Evolutionary conservation across 345 rosid genomes (phyloP).

Genomic region (Trapa bicornis): DNA sequence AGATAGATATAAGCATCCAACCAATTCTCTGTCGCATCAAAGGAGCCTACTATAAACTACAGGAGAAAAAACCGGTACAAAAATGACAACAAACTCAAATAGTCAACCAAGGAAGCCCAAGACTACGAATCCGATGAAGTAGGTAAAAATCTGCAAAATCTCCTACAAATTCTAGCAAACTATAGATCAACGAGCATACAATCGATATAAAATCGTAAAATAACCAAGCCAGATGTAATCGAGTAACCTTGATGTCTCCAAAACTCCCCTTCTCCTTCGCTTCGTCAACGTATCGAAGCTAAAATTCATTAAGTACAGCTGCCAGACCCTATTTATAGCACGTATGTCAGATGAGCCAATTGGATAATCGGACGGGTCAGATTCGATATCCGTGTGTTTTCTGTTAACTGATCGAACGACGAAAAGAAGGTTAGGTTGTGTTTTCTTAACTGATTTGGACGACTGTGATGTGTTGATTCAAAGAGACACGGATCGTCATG

Average conservation of each 20-base stretch:
- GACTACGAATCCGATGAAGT: too few species aligned
- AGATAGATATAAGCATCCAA: too few species aligned
- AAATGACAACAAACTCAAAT: too few species aligned
- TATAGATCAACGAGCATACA: too few species aligned
- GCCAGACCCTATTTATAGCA: slow-evolving; percentile 9
- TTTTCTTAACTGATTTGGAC: slow-evolving; percentile 24
- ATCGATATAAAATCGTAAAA: too few species aligned
- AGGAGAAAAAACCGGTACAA: too few species aligned
- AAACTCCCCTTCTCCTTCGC: neutral
- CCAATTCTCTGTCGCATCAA: too few species aligned
- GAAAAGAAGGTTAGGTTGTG: slow-evolving; percentile 26
- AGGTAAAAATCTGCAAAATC: too few species aligned
- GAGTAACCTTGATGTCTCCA: slow-evolving; percentile 14
- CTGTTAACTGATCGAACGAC: slow-evolving; percentile 31
- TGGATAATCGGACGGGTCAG: slow-evolving; percentile 23
- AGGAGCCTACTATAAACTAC: too few species aligned
- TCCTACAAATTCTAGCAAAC: too few species aligned
- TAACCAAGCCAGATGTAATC: neutral
- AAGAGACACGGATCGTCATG: slow-evolving; percentile 31
- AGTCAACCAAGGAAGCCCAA: too few species aligned
- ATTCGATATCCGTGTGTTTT: slow-evolving; percentile 42
- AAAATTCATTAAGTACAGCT: rapidly evolving
- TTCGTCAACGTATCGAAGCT: too few species aligned
- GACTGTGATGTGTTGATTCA: slow-evolving; percentile 23
- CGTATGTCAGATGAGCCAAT: neutral